phyloP scores from a whole-genome alignment of 164 flowering plant species.

The Sedum album region DNA sequence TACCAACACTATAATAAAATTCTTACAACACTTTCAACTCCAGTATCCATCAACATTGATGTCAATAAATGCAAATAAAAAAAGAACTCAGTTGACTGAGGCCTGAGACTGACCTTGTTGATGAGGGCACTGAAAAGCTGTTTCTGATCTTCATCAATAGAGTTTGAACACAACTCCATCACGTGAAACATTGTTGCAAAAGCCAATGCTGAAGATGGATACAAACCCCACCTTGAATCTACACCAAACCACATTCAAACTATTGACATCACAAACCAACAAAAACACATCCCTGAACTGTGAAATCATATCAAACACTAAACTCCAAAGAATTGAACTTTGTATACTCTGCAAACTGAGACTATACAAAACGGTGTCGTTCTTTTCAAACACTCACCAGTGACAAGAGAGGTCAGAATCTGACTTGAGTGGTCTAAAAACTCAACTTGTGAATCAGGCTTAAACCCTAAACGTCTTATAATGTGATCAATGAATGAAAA shows the following conservation, averaged over 20 bases:
- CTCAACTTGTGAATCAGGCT: constrained; percentile 32
- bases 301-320: background rate
- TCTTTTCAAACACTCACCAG: constrained; percentile 28
- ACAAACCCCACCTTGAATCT: constrained; percentile 34
- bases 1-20: too few species aligned
- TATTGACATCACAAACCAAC: background rate
- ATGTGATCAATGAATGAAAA: constrained; percentile 52
- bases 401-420: constrained; percentile 33
- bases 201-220: constrained; percentile 41
- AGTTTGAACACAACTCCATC: constrained; percentile 20
- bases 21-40: background rate
- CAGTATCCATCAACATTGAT: background rate
- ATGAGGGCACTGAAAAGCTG: constrained; percentile 34
- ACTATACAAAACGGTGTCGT: background rate
- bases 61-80: background rate
- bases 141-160: constrained; percentile 19
- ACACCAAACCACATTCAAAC: background rate
- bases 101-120: constrained; percentile 16
- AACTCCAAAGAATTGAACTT: background rate
- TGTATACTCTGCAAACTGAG: background rate
- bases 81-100: too few species aligned
- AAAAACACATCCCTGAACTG: background rate
- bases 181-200: constrained; percentile 38
- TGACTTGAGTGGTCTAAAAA: constrained; percentile 35
- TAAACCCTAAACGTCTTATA: constrained; percentile 41